These are phyloP conservation scores for Penicillium sp. DNA, from an alignment of 2,329 filamentous ascomycete genomes.

Conservation along the genomic window DNA sequence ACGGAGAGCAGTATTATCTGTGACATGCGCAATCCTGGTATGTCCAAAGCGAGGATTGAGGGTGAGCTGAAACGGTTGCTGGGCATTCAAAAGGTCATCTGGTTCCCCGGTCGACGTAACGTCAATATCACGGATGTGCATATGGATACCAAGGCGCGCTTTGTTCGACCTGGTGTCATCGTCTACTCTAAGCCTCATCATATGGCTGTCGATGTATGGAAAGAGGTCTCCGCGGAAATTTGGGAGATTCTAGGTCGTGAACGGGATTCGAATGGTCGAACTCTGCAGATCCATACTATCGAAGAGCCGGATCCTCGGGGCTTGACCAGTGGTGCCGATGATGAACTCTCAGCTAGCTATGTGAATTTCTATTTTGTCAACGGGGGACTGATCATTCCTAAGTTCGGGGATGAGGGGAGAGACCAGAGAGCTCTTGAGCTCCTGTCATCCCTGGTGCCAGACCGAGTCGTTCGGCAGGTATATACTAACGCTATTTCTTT, in stretches of 20 bases:
- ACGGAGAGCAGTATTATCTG: conserved; percentile 31
- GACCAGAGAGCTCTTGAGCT: conserved; percentile 25
- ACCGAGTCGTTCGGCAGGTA: conserved; percentile 26
- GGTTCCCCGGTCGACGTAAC: conserved; percentile 26
- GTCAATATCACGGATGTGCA: conserved; percentile 33
- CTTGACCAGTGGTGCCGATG: conserved; percentile 8
- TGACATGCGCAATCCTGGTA: conserved; percentile 26
- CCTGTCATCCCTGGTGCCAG: conserved; percentile 21
- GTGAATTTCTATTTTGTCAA: conserved; percentile 34
- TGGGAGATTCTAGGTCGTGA: conserved; percentile 12
- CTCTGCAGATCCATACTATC: conserved; percentile 22
- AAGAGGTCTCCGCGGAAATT: conserved; percentile 22
- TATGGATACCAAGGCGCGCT: conserved; percentile 28
- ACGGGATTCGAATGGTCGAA: conserved; percentile 25
- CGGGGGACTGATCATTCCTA: conserved; percentile 28
- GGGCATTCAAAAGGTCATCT: conserved; percentile 30
- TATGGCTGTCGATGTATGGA: conserved; percentile 10
- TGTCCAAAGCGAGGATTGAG: conserved; percentile 24
- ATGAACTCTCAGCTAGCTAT: conserved; percentile 26
- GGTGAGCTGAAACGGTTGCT: conserved; percentile 21
- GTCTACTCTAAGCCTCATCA: conserved; percentile 22
- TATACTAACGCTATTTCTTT: conserved; percentile 26
- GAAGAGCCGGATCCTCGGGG: conserved; percentile 22
- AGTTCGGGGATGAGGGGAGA: conserved; percentile 24
- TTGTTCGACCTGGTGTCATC: conserved; percentile 26